A percentile compares a stretch with the other conserved stretches of the same genome.
Conservation (phyloP, 768 basidiomycete species). For the Coprinopsis cinerea region DNA sequence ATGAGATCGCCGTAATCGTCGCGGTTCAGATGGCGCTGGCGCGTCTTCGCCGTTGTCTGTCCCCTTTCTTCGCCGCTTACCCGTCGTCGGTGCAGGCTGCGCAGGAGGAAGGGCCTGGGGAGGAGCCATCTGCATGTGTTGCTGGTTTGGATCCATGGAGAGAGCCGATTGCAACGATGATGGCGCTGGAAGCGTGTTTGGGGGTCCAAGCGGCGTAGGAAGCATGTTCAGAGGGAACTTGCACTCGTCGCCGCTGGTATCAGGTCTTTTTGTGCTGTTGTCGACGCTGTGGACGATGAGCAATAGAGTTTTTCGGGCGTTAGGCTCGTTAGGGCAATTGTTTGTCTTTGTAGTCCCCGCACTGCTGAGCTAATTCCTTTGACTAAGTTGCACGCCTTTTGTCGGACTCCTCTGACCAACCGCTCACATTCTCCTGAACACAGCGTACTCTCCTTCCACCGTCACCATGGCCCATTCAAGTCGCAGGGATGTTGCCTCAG, state of each 20-base stretch:
- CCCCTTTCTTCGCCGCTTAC: constrained; percentile 55
- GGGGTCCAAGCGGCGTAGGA: constrained; percentile 27
- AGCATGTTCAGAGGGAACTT: constrained; percentile 24
- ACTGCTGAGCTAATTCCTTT: too few relatives aligned
- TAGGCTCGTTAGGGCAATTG: constrained; percentile 19
- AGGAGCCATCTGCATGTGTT: constrained; percentile 36
- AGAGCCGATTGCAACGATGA: constrained; percentile 56
- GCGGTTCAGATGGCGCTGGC: constrained; percentile 57
- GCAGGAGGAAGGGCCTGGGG: constrained; percentile 28
- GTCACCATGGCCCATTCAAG: constrained; percentile 19
- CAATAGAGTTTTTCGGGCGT: constrained; percentile 8
- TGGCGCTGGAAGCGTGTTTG: constrained; percentile 27
- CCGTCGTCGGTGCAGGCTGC: constrained; percentile 19
- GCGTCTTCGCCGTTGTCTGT: constrained; percentile 53
- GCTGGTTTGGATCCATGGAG: constrained; percentile 64
- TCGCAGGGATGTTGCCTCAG: constrained; percentile 16
- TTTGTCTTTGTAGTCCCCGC: constrained; percentile 24
- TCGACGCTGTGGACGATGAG: constrained; percentile 8
- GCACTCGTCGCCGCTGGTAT: constrained; percentile 2
- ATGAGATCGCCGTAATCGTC: constrained; percentile 81
- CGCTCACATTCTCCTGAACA: background rate
- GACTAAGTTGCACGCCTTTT: constrained; percentile 5
- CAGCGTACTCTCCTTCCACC: background rate
- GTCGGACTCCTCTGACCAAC: constrained; percentile 5
- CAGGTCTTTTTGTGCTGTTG: background rate